phyloP scores from a whole-genome alignment of 2,329 filamentous ascomycete species.

The Beauveria sp. region DNA sequence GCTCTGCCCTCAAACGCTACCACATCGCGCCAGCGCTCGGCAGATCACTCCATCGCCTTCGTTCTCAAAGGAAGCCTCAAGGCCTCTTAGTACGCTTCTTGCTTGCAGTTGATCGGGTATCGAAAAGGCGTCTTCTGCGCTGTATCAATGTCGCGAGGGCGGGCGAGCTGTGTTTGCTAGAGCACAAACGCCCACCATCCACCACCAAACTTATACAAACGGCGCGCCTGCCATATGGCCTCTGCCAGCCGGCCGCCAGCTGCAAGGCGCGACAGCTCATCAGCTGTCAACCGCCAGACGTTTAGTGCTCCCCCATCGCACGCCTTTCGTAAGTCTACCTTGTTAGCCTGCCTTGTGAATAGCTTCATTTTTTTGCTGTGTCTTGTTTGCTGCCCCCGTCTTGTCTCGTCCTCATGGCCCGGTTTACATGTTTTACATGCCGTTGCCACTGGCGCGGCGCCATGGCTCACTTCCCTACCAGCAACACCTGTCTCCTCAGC shows the following conservation, averaged over 20 bases:
- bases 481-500: neutral
- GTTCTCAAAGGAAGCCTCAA: neutral
- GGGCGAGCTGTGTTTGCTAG: conserved; percentile 2
- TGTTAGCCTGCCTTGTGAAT: neutral
- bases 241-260: conserved; percentile 9
- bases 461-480: neutral
- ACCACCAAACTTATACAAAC: neutral
- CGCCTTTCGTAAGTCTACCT: conserved; percentile 8
- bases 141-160: conserved; percentile 3
- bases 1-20: neutral
- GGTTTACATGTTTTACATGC: neutral
- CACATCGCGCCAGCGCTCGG: neutral
- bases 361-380: neutral
- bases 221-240: conserved; percentile 3
- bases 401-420: neutral
- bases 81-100: neutral
- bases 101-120: neutral
- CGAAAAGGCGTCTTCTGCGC: neutral
- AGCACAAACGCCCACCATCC: neutral
- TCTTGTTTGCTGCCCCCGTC: neutral
- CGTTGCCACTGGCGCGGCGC: conserved; percentile 3
- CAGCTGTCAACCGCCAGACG: conserved; percentile 1
- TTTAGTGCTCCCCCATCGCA: conserved; percentile 1
- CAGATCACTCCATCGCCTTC: neutral
- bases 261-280: conserved; percentile 5